Evolutionary conservation across 2,329 filamentous ascomycete genomes (phyloP), one percentile per base, ranked within the genome.

Genomic region (Fusarium stilboides): DNA sequence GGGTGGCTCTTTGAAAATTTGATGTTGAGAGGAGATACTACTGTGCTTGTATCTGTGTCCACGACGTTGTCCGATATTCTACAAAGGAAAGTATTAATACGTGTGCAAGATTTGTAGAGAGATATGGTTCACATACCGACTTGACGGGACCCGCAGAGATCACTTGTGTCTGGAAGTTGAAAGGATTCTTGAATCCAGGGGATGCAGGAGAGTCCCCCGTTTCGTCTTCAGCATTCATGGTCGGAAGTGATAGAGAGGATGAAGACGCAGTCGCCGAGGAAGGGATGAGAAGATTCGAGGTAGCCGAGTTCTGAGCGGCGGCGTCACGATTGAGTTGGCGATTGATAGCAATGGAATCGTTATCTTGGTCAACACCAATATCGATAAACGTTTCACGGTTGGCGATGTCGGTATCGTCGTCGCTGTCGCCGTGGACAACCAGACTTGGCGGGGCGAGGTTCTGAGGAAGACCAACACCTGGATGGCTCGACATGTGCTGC

Each of bases 11-110:
- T 97, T 93, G 80, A 98, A 97, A 80, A 98, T 97, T 80, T 98
- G 94, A 78, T 98, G 94, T 74, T 91, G 89, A 9, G 89, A 83
- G 20, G 93, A 97, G 59, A 99, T 92, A 78, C 93, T 97, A 78
- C 93, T 97, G 83, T 98, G 95, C 78, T 98, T 97, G 86, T 99
- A 99, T 79, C 96, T 94, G 83, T 99, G 96, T 67, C 96, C 96
- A 65, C 95, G 91, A 70, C 96, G 90, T 80, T 97, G 93, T 68
- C 94, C 94, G 68, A 98, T 89, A 73, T 94, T 95, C 91, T 97
- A 55, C 51, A 26, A 24, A 37, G 46, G 22, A 31, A 45, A n/a
- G 15, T 15, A 10, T 71, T 52, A 71, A 63, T 45, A 46, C 8
- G 19, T 62, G 43, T 14, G 36, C 10, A 22, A 31, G 20, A 22